Percentiles rank a stretch among this genome's conserved stretches.
These are phyloP conservation scores for Mesostigma viride DNA, from an alignment of 139 green algal genomes.

Conservation along the genomic window DNA sequence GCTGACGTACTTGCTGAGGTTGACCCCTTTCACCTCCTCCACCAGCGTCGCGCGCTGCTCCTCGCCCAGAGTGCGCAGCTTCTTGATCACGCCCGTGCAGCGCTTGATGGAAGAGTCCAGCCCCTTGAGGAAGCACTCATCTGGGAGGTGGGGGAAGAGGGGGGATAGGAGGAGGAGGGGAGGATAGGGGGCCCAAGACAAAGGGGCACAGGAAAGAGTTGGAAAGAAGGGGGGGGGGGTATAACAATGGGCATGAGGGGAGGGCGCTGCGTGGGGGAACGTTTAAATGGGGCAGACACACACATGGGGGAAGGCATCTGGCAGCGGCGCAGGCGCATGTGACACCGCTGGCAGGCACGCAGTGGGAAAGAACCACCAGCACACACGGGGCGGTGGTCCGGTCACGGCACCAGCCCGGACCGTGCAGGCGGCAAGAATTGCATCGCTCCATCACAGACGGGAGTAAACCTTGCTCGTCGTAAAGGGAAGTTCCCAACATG, in stretches of 20 bases:
- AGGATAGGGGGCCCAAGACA: background rate
- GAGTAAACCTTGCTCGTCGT: too few relatives aligned
- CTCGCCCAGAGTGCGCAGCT: conserved; percentile 45
- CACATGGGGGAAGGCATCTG: background rate
- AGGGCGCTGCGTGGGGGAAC: background rate
- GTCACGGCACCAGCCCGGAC: too few relatives aligned
- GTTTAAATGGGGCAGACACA: background rate
- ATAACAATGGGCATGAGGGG: background rate
- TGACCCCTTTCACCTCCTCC: conserved; percentile 32
- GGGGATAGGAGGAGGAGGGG: background rate
- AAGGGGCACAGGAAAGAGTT: background rate
- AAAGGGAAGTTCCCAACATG: too few relatives aligned
- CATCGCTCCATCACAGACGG: too few relatives aligned
- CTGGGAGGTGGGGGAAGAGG: too few relatives aligned
- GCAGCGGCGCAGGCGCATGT: too few relatives aligned
- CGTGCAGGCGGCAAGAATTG: too few relatives aligned
- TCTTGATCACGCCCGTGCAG: conserved; percentile 78
- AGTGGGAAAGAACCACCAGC: too few relatives aligned
- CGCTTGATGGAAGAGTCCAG: conserved; percentile 84
- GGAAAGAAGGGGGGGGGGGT: background rate
- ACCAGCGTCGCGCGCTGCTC: conserved; percentile 22
- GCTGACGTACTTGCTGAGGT: conserved; percentile 72
- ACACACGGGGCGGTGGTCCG: too few relatives aligned
- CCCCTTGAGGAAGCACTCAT: conserved; percentile 31
- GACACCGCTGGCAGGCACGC: too few relatives aligned